Percentiles rank a stretch among this genome's conserved stretches.
Conservation (phyloP, 345 rosid genomes). For the Camelina sativa region DNA sequence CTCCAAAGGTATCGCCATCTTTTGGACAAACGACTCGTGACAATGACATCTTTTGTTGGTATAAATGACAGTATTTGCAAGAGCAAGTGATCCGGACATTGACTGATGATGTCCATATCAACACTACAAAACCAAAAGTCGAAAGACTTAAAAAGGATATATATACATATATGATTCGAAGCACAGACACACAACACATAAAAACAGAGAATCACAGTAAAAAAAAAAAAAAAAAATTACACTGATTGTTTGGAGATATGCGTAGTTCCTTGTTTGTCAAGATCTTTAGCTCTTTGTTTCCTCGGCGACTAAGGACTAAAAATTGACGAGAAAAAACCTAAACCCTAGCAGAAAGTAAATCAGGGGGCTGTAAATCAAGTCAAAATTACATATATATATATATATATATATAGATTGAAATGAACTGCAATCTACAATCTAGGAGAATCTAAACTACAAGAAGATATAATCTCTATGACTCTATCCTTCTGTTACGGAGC, state of each 20-base stretch:
- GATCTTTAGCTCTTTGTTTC: not conserved
- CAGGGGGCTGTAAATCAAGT: no score
- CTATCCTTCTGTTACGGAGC: no score
- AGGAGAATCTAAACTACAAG: no score
- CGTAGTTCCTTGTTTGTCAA: not conserved
- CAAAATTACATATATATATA: no score
- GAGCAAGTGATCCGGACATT: slow-evolving; percentile 22
- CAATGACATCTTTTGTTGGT: slow-evolving; percentile 9
- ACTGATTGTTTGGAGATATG: not conserved
- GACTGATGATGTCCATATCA: slow-evolving; percentile 33
- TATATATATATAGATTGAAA: no score
- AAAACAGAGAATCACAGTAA: not conserved
- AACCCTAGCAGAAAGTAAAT: not conserved
- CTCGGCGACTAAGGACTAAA: not conserved
- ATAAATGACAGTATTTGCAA: slow-evolving; percentile 20
- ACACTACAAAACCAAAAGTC: not conserved
- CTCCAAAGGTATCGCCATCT: slow-evolving; percentile 34
- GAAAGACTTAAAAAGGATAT: not conserved
- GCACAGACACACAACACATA: not conserved
- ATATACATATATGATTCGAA: not conserved
- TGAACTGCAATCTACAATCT: no score
- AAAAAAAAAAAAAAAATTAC: not conserved
- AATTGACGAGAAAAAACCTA: not conserved
- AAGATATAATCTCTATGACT: no score
- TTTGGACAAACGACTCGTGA: slow-evolving; percentile 32